Conservation (phyloP, 148 eudicot genomes). For the Rhododendron ovatum region DNA sequence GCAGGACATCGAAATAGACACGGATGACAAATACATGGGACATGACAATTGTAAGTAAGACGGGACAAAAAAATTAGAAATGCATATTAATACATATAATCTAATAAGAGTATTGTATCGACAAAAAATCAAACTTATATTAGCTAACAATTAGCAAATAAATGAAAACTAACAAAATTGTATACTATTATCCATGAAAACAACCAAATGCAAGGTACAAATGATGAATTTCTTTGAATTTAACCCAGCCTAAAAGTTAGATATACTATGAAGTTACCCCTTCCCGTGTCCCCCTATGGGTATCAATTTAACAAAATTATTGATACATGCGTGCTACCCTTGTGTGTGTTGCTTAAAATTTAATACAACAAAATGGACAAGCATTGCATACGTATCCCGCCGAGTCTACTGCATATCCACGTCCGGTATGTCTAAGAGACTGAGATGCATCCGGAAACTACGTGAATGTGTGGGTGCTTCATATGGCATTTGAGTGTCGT, state of each 20-base stretch:
- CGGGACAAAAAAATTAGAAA: background rate
- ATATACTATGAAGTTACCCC: background rate
- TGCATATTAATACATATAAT: background rate
- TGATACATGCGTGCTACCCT: background rate
- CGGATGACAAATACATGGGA: background rate
- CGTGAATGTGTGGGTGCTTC: background rate
- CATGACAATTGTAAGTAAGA: background rate
- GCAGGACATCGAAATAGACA: background rate
- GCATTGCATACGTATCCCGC: background rate
- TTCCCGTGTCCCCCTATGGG: background rate
- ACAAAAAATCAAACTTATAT: background rate
- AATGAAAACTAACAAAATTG: background rate
- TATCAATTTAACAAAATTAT: background rate
- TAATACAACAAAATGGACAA: background rate
- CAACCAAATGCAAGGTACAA: background rate
- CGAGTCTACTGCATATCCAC: background rate
- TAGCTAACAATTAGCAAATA: background rate
- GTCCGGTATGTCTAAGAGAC: background rate
- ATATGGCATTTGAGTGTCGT: background rate
- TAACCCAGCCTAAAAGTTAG: background rate
- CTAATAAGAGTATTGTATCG: background rate
- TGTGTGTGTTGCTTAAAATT: background rate
- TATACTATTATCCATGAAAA: background rate
- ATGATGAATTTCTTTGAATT: background rate
- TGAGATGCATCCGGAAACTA: background rate